A percentile compares a stretch with the other conserved stretches of the same genome.
Conservation (phyloP, 2,329 filamentous ascomycete species). For the Arthrocladium fulminans region DNA sequence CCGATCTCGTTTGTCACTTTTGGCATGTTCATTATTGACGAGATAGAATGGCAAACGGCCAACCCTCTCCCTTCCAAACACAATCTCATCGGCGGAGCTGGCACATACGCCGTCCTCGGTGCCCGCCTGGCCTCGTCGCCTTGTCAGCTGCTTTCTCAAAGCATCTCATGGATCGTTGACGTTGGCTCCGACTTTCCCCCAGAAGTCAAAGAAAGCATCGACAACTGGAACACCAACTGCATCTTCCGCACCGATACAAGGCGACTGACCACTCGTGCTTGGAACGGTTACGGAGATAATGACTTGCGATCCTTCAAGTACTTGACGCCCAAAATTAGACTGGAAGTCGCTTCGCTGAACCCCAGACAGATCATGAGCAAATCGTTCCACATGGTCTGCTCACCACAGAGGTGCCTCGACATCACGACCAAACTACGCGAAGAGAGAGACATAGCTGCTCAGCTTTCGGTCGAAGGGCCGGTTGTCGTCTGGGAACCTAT, state of each 20-base stretch:
- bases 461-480: conserved; percentile 44
- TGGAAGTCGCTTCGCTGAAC: conserved; percentile 64
- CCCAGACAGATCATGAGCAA: conserved; percentile 58
- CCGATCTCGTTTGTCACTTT: conserved; percentile 57
- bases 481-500: conserved; percentile 93
- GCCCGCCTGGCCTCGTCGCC: conserved; percentile 76
- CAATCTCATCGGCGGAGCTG: conserved; percentile 79
- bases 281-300: conserved; percentile 76
- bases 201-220: conserved; percentile 54
- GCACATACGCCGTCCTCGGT: conserved; percentile 76
- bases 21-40: conserved; percentile 72
- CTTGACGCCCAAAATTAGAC: conserved; percentile 71
- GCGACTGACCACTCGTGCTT: conserved; percentile 75
- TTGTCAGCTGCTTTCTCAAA: conserved; percentile 45
- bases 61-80: conserved; percentile 58
- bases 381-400: conserved; percentile 83
- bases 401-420: conserved; percentile 64
- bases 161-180: conserved; percentile 86
- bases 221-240: conserved; percentile 66
- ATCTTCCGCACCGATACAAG: conserved; percentile 56
- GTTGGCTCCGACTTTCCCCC: conserved; percentile 77
- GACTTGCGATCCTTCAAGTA: conserved; percentile 74
- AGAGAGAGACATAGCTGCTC: conserved; percentile 34
- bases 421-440: conserved; percentile 63
- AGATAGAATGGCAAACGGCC: conserved; percentile 75